Evolutionary conservation across 352 stramenopile species (phyloP).

Genomic region (Phytophthora ramorum): DNA sequence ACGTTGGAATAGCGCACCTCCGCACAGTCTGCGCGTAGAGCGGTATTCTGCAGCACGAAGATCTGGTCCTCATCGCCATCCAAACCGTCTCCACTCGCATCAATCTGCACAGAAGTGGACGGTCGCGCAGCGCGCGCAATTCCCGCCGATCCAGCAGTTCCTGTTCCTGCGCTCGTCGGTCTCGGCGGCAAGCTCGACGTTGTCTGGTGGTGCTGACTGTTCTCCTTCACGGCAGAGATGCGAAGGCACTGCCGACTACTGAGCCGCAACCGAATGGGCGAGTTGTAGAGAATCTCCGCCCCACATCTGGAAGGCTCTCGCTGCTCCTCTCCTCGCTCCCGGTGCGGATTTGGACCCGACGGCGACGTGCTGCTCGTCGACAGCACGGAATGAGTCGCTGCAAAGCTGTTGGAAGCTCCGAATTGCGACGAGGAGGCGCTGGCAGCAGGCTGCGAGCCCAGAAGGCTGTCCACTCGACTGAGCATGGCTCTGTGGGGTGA

Average conservation of each 20-base stretch:
- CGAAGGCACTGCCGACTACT: slow-evolving; percentile 77
- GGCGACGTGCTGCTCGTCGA: slow-evolving; percentile 27
- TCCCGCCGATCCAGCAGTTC: slow-evolving; percentile 9
- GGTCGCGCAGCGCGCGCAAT: slow-evolving; percentile 31
- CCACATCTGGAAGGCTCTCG: slow-evolving; percentile 71
- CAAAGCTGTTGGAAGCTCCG: slow-evolving; percentile 18
- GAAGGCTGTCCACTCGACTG: slow-evolving; percentile 62
- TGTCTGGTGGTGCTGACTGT: slow-evolving; percentile 9
- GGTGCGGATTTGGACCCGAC: slow-evolving; percentile 14
- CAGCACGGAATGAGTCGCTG: slow-evolving; percentile 9
- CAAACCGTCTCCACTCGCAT: slow-evolving; percentile 67
- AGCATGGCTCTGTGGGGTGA: slow-evolving; percentile 72
- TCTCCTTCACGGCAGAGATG: slow-evolving; percentile 41
- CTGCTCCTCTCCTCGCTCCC: slow-evolving; percentile 46
- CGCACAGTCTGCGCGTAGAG: slow-evolving; percentile 68
- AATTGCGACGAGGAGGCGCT: slow-evolving; percentile 26
- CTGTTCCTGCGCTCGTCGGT: slow-evolving; percentile 16
- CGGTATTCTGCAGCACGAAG: slow-evolving; percentile 82
- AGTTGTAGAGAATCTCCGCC: slow-evolving; percentile 77
- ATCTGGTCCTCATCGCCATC: slow-evolving; percentile 80
- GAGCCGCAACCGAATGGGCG: slow-evolving; percentile 67
- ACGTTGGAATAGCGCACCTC: slow-evolving; percentile 80
- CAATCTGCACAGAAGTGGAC: slow-evolving; percentile 41
- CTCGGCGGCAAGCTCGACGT: slow-evolving; percentile 37
- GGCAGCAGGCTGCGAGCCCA: slow-evolving; percentile 31